Evolutionary conservation across 129 eudicot genomes (phyloP), one percentile per base, ranked within the genome.

Genomic region (Flaveria bidentis): DNA sequence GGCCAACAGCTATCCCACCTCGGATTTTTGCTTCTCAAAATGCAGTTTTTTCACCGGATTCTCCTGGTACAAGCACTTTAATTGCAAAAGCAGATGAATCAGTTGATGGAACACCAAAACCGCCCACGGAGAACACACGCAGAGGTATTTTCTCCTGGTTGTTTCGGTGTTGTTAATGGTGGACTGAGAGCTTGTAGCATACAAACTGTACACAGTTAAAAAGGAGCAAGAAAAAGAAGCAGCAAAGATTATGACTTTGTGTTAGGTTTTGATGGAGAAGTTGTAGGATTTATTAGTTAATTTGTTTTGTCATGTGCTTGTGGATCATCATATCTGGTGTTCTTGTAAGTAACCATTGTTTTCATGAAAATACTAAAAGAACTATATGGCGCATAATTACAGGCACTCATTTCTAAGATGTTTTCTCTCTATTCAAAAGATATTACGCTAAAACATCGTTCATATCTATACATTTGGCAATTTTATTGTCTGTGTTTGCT

Each of bases 61-160:
- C 97, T 14, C 97, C 92, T 23, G 96, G 97, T 50, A 87, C 92
- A 51, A 84, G 96, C 69, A 84, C 97, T 2, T 83, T 92, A 60
- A 92, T 92, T 77, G 76, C 85, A 1, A 70, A 73, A 78, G 58
- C 79, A 26, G 89, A 84, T 7, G 94, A 88, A 44, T 74, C 85
- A 0, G 23, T 53, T 67, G 88, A 80, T 42, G 93, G 78, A 45
- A 84, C 91, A 13, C 88, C 92, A 51, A 89, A 80, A 62, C 55
- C 86, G 3, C 81, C 83, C 4, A 71, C 22, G 76, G 97, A 83
- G 51, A 81, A 84, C 45, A 67, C 78, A 25, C 56, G 81, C 1
- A 52, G 78, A 71, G 82, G 96, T 62, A 75, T 82, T 49, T 87
- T 89, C 86, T 91, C 85, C 64, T 92, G 96, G 82, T 92, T 83